Evolutionary conservation across 768 basidiomycete species (phyloP).

Genomic region (Boletus fagicola): DNA sequence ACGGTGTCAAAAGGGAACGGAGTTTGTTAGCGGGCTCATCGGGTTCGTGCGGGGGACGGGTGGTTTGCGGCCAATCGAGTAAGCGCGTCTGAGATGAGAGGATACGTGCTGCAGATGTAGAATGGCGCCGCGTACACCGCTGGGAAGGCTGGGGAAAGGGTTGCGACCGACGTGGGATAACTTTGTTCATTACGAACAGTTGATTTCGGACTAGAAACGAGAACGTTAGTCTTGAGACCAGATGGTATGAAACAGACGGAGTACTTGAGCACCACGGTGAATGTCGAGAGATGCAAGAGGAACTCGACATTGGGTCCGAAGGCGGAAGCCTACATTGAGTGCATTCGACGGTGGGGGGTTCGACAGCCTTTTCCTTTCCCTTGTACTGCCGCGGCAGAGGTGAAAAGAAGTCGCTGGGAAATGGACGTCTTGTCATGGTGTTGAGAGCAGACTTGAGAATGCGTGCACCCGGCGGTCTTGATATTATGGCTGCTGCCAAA

Average conservation of each 20-base stretch:
- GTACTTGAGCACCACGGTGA: conserved; percentile 50
- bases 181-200: conserved; percentile 38
- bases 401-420: conserved; percentile 53
- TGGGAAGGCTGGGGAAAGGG: conserved; percentile 11
- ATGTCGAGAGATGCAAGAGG: conserved; percentile 48
- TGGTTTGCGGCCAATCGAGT: conserved; percentile 6
- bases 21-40: conserved; percentile 13
- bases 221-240: conserved; percentile 6
- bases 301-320: conserved; percentile 34
- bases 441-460: conserved; percentile 29
- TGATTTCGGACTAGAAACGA: conserved; percentile 33
- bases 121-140: conserved; percentile 25
- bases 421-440: conserved; percentile 30
- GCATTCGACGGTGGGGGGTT: conserved; percentile 29
- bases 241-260: conserved; percentile 2
- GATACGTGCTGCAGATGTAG: conserved; percentile 18
- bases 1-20: conserved; percentile 18
- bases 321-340: conserved; percentile 23
- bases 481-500: conserved; percentile 50
- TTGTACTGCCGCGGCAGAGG: conserved; percentile 51
- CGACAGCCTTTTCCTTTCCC: conserved; percentile 49
- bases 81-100: conserved; percentile 14
- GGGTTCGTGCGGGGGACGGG: conserved; percentile 4
- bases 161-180: conserved; percentile 29
- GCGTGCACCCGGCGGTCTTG: conserved; percentile 33